Conservation (phyloP, 257 asterid genomes). For the Capsicum pubescens region DNA sequence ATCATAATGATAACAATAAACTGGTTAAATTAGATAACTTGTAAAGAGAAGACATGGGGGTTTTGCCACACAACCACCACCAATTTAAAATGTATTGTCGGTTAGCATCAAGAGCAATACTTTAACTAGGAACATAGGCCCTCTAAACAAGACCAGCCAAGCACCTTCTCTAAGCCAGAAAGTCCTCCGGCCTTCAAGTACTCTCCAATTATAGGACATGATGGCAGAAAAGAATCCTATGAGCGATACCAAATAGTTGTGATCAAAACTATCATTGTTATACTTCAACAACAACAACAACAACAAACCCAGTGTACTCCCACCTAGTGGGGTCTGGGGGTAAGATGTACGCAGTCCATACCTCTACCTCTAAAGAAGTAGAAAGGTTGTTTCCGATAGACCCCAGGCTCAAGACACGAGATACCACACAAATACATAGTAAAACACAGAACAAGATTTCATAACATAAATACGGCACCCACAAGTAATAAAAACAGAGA, state of each 20-base stretch:
- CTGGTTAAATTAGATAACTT: constrained; percentile 13
- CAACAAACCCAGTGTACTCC: too few relatives aligned
- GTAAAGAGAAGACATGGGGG: background rate
- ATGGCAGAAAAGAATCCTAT: background rate
- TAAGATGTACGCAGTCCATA: too few relatives aligned
- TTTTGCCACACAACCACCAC: background rate
- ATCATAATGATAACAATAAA: constrained; percentile 30
- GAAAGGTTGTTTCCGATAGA: too few relatives aligned
- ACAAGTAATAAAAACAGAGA: too few relatives aligned
- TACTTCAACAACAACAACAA: too few relatives aligned
- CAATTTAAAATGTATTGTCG: background rate
- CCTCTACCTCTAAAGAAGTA: too few relatives aligned
- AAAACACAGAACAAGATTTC: too few relatives aligned
- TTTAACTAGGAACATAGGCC: background rate
- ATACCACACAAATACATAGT: too few relatives aligned
- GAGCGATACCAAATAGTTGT: background rate
- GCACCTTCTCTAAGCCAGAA: background rate
- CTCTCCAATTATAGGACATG: background rate
- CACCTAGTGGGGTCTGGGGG: too few relatives aligned
- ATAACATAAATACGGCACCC: too few relatives aligned
- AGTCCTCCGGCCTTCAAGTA: background rate
- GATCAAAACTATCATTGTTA: background rate
- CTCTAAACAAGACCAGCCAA: background rate
- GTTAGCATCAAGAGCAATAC: background rate
- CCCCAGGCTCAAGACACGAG: too few relatives aligned